Evolutionary conservation across 129 eudicot genomes (phyloP).

Genomic region (Flaveria linearis): DNA sequence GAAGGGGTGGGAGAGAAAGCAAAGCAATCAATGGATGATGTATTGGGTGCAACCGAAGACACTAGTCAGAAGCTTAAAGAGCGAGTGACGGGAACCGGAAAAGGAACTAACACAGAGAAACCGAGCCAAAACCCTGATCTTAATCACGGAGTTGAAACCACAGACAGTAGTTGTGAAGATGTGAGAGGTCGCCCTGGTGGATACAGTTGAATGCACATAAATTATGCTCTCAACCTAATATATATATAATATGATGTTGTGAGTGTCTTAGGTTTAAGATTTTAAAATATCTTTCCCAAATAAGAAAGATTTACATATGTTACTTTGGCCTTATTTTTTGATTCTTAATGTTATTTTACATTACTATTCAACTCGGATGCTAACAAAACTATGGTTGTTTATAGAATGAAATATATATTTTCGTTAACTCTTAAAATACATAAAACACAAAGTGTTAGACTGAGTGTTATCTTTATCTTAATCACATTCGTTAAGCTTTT

Average conservation of each 20-base stretch:
- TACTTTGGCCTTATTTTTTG: neutral
- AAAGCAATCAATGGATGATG: conserved; percentile 27
- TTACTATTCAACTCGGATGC: too few relatives aligned
- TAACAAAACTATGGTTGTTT: too few relatives aligned
- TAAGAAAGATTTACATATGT: neutral
- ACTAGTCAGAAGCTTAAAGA: conserved; percentile 25
- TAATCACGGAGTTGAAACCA: conserved; percentile 30
- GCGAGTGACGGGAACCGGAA: conserved; percentile 13
- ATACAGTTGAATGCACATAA: conserved; percentile 18
- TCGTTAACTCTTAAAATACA: too few relatives aligned
- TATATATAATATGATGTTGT: neutral
- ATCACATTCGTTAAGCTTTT: too few relatives aligned
- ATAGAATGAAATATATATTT: too few relatives aligned
- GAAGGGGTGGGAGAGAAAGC: conserved; percentile 31
- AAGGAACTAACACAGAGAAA: neutral
- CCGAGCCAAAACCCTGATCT: conserved; percentile 27
- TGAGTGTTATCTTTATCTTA: too few relatives aligned
- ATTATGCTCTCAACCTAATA: neutral
- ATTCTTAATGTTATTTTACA: neutral
- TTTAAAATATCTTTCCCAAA: neutral
- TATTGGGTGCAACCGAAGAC: conserved; percentile 18
- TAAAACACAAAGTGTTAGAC: too few relatives aligned
- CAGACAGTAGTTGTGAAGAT: conserved; percentile 41
- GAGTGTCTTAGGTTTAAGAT: neutral
- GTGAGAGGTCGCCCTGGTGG: conserved; percentile 45